Evolutionary conservation across 805 yeast genomes (phyloP).

Genomic region (Saturnispora galanensis): DNA sequence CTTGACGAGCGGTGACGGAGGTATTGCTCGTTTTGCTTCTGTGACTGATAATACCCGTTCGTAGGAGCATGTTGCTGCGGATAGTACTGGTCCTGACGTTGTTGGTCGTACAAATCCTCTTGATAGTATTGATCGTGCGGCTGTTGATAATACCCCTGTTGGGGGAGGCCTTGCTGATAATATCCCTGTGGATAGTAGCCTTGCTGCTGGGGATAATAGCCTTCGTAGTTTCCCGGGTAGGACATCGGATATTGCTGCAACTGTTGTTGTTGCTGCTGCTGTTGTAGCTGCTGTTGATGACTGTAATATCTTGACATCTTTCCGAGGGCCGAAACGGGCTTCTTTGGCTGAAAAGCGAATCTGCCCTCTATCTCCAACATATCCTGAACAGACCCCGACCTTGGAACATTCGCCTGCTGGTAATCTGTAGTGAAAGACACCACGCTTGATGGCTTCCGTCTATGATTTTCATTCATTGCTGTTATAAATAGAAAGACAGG

Average conservation of each 20-base stretch:
- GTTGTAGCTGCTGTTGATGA: conserved; percentile 4
- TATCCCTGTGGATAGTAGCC: neutral
- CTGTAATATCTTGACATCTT: conserved; percentile 2
- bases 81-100: neutral
- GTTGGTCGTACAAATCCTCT: conserved; percentile 4
- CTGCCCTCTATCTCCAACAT: conserved; percentile 27
- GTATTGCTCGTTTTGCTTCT: conserved; percentile 1
- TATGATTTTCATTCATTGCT: neutral
- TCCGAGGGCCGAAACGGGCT: conserved; percentile 7
- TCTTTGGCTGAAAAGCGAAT: conserved; percentile 30
- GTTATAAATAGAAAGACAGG: too few species aligned
- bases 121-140: conserved; percentile 8
- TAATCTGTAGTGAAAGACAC: neutral
- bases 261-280: conserved; percentile 1
- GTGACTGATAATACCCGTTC: neutral
- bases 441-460: neutral
- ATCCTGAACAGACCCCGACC: conserved; percentile 10
- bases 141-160: conserved; percentile 1
- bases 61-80: neutral
- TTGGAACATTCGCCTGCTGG: conserved; percentile 2
- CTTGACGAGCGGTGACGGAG: neutral
- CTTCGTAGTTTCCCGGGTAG: neutral
- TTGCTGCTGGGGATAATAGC: neutral
- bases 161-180: neutral
- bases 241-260: conserved; percentile 1